Conservation (phyloP, 768 basidiomycete species). For the Porpolomopsis calyptriformis region DNA sequence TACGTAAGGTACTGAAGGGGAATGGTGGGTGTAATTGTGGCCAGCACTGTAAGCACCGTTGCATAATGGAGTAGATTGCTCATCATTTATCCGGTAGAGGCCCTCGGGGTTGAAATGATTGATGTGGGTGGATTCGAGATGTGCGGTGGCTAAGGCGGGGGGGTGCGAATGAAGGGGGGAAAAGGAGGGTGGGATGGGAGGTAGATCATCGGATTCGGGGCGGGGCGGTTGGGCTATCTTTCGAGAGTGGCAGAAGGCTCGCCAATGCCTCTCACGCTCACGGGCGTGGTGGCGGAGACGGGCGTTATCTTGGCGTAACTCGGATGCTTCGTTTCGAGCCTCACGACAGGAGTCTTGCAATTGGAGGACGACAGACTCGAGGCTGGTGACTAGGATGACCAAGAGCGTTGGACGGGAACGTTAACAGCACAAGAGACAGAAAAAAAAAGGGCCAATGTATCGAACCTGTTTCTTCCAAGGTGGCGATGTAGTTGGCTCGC, state of each 20-base stretch:
- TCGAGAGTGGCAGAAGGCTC: conserved; percentile 54
- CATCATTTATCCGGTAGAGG: conserved; percentile 43
- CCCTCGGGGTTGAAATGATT: conserved; percentile 27
- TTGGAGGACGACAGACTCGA: conserved; percentile 76
- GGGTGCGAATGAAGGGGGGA: conserved; percentile 23
- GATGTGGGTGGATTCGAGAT: conserved; percentile 23
- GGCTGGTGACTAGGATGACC: conserved; percentile 50
- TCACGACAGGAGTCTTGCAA: conserved; percentile 75
- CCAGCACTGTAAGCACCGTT: conserved; percentile 35
- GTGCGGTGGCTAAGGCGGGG: conserved; percentile 20
- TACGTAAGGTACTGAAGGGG: conserved; percentile 35
- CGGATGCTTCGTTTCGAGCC: conserved; percentile 47
- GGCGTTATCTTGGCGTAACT: conserved; percentile 54
- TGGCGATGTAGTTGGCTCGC: conserved; percentile 79
- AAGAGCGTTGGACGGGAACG: background rate
- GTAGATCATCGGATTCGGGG: conserved; percentile 42
- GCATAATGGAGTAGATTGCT: conserved; percentile 26
- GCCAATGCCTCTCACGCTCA: conserved; percentile 69
- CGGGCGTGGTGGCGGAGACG: conserved; percentile 53
- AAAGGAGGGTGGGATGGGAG: conserved; percentile 37
- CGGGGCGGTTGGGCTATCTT: conserved; percentile 37
- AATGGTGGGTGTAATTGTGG: conserved; percentile 34
- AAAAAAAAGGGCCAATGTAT: conserved; percentile 8
- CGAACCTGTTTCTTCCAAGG: conserved; percentile 71
- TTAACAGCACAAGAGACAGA: too few species aligned